Evolutionary conservation across 805 yeast genomes (phyloP).

Genomic region (Hanseniaspora taiwanica): DNA sequence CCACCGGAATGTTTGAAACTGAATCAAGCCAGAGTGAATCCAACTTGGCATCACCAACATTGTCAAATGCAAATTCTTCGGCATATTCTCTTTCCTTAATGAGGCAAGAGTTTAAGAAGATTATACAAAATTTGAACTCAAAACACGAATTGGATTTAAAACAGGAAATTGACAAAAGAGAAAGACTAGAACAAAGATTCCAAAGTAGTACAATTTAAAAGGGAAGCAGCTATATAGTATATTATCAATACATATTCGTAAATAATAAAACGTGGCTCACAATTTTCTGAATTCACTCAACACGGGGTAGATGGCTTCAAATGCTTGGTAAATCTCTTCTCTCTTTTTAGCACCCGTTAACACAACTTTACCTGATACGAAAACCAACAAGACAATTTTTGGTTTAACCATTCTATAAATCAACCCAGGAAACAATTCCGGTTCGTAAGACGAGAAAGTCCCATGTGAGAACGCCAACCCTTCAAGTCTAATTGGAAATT

Average conservation of each 20-base stretch:
- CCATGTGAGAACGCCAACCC: conserved; percentile 98
- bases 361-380: conserved; percentile 95
- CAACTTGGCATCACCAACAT: conserved; percentile 8
- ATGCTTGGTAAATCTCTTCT: conserved; percentile 96
- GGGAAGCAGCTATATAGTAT: neutral
- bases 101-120: conserved; percentile 54
- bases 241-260: too few species aligned
- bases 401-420: conserved; percentile 99
- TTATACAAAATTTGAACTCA: conserved; percentile 47
- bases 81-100: conserved; percentile 39
- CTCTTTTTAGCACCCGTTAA: conserved; percentile 98
- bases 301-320: conserved; percentile 96
- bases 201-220: too few species aligned
- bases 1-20: too few species aligned
- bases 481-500: conserved; percentile 92
- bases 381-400: conserved; percentile 86
- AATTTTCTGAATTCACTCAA: conserved; percentile 90
- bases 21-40: conserved; percentile 10
- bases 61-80: conserved; percentile 8
- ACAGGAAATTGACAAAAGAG: conserved; percentile 40
- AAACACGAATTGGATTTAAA: conserved; percentile 46
- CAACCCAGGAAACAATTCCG: conserved; percentile 94
- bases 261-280: too few species aligned
- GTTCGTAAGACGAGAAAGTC: conserved; percentile 96
- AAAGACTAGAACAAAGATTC: conserved; percentile 30